Evolutionary conservation across 2,329 filamentous ascomycete genomes (phyloP).

Genomic region (Pyrenophora graminea): DNA sequence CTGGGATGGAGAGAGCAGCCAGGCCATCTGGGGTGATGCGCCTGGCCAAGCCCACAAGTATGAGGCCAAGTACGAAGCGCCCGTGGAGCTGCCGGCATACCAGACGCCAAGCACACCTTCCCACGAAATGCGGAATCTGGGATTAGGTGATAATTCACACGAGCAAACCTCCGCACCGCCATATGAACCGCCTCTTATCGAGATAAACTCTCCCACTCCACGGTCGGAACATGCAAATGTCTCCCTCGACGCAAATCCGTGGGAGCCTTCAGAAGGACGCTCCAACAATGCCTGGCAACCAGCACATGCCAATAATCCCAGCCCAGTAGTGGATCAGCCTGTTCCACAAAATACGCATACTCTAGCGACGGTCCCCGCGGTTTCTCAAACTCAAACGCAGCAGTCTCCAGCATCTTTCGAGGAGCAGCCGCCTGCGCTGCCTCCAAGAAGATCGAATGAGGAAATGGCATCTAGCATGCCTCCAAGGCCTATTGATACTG

Average conservation of each 20-base stretch:
- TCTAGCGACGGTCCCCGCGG: slow-evolving; percentile 23
- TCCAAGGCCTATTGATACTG: slow-evolving; percentile 39
- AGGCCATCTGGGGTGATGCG: slow-evolving; percentile 46
- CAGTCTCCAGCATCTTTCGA: slow-evolving; percentile 12
- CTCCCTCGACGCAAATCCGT: slow-evolving; percentile 33
- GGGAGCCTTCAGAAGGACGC: slow-evolving; percentile 25
- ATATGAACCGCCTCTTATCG: slow-evolving; percentile 36
- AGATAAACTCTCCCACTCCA: slow-evolving; percentile 27
- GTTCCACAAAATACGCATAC: slow-evolving; percentile 34
- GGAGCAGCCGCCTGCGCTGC: slow-evolving; percentile 39
- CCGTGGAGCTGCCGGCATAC: slow-evolving; percentile 49
- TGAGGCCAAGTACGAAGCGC: slow-evolving; percentile 18
- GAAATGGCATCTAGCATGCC: slow-evolving; percentile 40
- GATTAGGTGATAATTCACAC: slow-evolving; percentile 31
- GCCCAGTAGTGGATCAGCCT: slow-evolving; percentile 20
- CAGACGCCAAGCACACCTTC: slow-evolving; percentile 46
- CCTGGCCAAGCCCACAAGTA: slow-evolving; percentile 33
- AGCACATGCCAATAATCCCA: not conserved
- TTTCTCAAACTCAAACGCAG: slow-evolving; percentile 6
- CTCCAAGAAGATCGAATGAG: slow-evolving; percentile 40
- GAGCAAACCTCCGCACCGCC: slow-evolving; percentile 15
- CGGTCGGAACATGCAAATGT: slow-evolving; percentile 29
- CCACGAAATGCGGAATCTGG: slow-evolving; percentile 47
- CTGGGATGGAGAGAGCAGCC: slow-evolving; percentile 44
- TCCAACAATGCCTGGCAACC: not conserved